Conservation (phyloP, 345 rosid species). For the Euphorbia pulcherrima region DNA sequence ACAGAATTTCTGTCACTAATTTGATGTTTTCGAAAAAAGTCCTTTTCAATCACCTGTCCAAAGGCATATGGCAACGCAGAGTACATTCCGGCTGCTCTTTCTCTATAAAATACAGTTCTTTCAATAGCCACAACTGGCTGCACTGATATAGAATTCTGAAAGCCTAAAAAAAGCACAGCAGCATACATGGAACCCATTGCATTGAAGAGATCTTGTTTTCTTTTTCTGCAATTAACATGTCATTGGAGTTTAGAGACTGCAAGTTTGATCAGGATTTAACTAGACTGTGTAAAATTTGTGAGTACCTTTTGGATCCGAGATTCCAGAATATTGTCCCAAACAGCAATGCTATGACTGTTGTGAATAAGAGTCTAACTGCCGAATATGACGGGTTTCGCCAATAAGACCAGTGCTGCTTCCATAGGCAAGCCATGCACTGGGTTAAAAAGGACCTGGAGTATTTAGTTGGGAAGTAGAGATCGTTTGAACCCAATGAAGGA, state of each 20-base stretch:
- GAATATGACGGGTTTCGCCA: conserved; percentile 54
- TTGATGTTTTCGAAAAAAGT: too few species aligned
- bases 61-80: conserved; percentile 72
- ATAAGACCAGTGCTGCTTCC: conserved; percentile 65
- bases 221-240: conserved; percentile 30
- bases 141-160: conserved; percentile 44
- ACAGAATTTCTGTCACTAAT: too few species aligned
- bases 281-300: background rate
- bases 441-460: conserved; percentile 43
- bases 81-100: conserved; percentile 73
- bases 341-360: conserved; percentile 51
- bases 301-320: conserved; percentile 51
- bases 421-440: conserved; percentile 57
- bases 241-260: background rate
- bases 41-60: conserved; percentile 56
- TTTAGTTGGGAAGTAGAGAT: conserved; percentile 43
- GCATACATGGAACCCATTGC: conserved; percentile 67
- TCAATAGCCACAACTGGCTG: conserved; percentile 66
- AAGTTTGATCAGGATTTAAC: background rate
- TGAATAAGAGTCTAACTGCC: conserved; percentile 48
- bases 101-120: conserved; percentile 66
- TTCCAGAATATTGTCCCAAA: conserved; percentile 73
- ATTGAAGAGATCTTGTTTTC: conserved; percentile 48
- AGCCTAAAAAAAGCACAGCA: conserved; percentile 57
- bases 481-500: conserved; percentile 39